Evolutionary conservation across 2,329 filamentous ascomycete genomes (phyloP).

Genomic region (Trichoderma koningii): DNA sequence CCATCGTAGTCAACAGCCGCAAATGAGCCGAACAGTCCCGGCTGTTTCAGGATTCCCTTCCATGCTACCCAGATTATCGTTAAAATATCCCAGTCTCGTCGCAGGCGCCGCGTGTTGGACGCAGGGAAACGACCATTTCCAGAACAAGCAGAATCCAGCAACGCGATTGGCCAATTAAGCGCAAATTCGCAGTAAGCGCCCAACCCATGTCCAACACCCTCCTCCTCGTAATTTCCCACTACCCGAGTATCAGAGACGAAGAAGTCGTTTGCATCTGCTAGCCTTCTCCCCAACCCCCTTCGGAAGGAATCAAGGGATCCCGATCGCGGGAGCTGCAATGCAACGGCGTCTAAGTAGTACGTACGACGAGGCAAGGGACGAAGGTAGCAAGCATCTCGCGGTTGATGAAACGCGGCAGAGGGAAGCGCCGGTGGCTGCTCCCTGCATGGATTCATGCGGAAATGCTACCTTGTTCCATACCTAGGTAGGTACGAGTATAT

Average conservation of each 20-base stretch:
- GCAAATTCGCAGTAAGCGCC: conserved; percentile 15
- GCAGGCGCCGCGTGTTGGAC: no score
- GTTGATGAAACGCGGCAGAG: conserved; percentile 18
- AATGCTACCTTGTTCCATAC: background rate
- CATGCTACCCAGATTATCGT: no score
- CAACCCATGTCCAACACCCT: background rate
- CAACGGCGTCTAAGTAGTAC: background rate
- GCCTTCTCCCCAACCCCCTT: background rate
- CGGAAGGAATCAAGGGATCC: background rate
- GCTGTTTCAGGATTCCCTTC: no score
- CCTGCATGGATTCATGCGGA: background rate
- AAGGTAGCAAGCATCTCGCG: background rate
- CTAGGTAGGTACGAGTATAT: no score
- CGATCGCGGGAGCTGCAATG: conserved; percentile 13
- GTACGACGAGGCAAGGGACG: no score
- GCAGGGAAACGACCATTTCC: no score
- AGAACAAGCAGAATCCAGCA: background rate
- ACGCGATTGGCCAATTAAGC: conserved; percentile 8
- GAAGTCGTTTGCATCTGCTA: background rate
- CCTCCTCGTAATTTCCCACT: background rate
- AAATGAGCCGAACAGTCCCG: no score
- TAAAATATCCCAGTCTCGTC: no score
- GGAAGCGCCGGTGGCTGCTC: conserved; percentile 11
- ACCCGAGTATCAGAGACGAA: no score
- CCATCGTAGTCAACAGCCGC: no score